Evolutionary conservation across 179 eudicot genomes (phyloP).

Genomic region (Vitellaria paradoxa): DNA sequence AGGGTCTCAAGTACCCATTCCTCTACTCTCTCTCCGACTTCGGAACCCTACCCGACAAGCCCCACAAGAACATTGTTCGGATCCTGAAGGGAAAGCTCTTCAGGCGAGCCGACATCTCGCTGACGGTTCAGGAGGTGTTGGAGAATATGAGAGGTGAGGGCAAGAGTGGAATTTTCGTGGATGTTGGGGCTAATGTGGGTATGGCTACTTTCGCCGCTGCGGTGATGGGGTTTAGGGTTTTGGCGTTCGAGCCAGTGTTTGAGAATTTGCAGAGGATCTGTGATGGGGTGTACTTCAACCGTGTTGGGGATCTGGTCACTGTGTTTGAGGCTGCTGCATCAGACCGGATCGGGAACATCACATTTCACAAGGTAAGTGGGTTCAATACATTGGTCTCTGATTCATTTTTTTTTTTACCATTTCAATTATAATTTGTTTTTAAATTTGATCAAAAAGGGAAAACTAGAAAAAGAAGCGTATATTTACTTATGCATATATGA

Average conservation of each 20-base stretch:
- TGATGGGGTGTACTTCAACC: constrained; percentile 84
- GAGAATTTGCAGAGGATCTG: constrained; percentile 98
- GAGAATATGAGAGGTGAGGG: constrained; percentile 43
- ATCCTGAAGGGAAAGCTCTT: constrained; percentile 72
- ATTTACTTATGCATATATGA: not conserved
- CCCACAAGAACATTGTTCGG: constrained; percentile 81
- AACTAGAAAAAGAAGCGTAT: not conserved
- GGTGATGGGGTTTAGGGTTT: constrained; percentile 79
- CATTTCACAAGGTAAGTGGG: constrained; percentile 79
- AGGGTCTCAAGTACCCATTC: constrained; percentile 71
- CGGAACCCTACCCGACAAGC: constrained; percentile 79
- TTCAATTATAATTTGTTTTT: not conserved
- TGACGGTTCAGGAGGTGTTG: constrained; percentile 61
- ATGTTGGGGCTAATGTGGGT: constrained; percentile 98
- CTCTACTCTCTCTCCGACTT: constrained; percentile 71
- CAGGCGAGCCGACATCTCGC: constrained; percentile 72
- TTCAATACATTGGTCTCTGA: not conserved
- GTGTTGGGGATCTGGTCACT: constrained; percentile 65
- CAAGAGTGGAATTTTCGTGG: constrained; percentile 59
- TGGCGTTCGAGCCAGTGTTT: constrained; percentile 86
- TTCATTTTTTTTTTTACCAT: not conserved
- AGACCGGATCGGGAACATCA: constrained; percentile 70
- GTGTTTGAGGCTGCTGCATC: constrained; percentile 92
- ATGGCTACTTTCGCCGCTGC: constrained; percentile 94
- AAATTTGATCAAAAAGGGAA: not conserved